Conservation (phyloP, 495 filamentous ascomycete genomes). For the Penicillium steckii region DNA sequence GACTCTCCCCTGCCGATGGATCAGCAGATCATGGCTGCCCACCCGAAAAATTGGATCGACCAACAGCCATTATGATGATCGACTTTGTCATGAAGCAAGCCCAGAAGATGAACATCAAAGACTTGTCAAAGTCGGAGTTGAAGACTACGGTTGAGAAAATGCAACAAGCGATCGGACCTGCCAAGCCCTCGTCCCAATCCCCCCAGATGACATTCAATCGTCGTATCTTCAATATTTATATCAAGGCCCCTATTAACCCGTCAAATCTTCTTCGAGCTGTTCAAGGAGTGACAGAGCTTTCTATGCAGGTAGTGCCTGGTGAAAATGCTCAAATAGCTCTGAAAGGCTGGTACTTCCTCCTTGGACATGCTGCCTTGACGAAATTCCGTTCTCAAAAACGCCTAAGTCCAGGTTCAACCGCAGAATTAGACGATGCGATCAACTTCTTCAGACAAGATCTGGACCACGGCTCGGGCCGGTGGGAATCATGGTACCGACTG, state of each 20-base stretch:
- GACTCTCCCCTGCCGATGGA: constrained; percentile 65
- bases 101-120: constrained; percentile 82
- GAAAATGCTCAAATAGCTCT: constrained; percentile 62
- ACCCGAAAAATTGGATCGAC: constrained; percentile 70
- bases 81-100: constrained; percentile 80
- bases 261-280: constrained; percentile 75
- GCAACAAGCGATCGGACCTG: constrained; percentile 65
- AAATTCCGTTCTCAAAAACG: constrained; percentile 87
- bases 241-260: constrained; percentile 80
- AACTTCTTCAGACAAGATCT: constrained; percentile 82
- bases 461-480: constrained; percentile 77
- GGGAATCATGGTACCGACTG: constrained; percentile 96
- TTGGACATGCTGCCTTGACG: constrained; percentile 82
- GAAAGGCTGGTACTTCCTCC: constrained; percentile 89
- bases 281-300: constrained; percentile 67
- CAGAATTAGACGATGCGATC: constrained; percentile 82
- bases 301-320: constrained; percentile 47
- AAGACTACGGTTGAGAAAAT: constrained; percentile 87
- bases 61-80: constrained; percentile 73
- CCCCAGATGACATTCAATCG: constrained; percentile 71
- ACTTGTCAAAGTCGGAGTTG: constrained; percentile 85
- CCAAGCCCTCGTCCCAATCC: constrained; percentile 64
- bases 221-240: constrained; percentile 69
- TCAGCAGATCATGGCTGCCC: constrained; percentile 75
- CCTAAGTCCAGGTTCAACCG: constrained; percentile 69